Conservation (phyloP, 2,329 filamentous ascomycete genomes). For the Pyricularia sp. region DNA sequence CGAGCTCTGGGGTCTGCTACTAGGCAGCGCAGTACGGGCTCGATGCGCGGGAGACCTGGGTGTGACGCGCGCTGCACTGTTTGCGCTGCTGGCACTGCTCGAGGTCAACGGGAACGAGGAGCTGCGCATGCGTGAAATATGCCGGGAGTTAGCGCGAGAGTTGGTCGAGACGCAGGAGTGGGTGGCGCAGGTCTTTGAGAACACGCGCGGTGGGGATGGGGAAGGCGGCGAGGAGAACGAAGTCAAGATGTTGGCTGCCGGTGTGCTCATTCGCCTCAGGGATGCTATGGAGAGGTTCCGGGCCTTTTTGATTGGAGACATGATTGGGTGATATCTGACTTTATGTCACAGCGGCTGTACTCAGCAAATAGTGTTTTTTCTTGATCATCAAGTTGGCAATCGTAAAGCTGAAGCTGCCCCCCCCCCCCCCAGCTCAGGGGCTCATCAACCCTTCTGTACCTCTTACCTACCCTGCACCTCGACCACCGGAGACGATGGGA, state of each 20-base stretch:
- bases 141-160: slow-evolving; percentile 63
- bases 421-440: not conserved
- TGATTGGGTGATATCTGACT: slow-evolving; percentile 26
- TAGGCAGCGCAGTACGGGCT: slow-evolving; percentile 50
- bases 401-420: too few species aligned
- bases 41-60: slow-evolving; percentile 50
- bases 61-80: slow-evolving; percentile 66
- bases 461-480: not conserved
- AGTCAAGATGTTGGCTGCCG: slow-evolving; percentile 69
- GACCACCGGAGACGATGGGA: not conserved
- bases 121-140: slow-evolving; percentile 60
- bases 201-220: slow-evolving; percentile 37
- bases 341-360: not conserved
- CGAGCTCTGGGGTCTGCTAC: slow-evolving; percentile 76
- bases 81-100: slow-evolving; percentile 69
- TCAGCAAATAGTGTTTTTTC: not conserved
- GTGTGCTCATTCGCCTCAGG: slow-evolving; percentile 64
- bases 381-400: too few species aligned
- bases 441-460: not conserved
- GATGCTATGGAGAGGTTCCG: slow-evolving; percentile 81
- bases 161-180: slow-evolving; percentile 83
- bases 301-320: slow-evolving; percentile 63
- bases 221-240: slow-evolving; percentile 62
- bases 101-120: slow-evolving; percentile 57
- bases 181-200: slow-evolving; percentile 68